phyloP scores from a whole-genome alignment of 345 rosid genomes.

The Citrus cavaleriei region DNA sequence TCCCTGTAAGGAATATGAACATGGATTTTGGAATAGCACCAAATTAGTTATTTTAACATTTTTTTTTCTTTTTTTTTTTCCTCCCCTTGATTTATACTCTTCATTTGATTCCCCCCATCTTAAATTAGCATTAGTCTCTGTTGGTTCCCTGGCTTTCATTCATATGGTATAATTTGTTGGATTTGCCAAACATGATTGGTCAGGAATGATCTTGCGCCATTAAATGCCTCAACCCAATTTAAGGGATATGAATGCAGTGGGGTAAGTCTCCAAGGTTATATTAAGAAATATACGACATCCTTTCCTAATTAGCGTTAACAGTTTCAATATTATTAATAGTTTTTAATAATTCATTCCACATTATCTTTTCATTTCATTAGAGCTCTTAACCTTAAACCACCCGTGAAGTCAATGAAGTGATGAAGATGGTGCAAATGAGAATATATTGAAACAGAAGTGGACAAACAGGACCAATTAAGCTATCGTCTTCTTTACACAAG shows the following conservation, averaged over 20 bases:
- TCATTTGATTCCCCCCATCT: neutral
- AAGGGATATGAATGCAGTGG: neutral
- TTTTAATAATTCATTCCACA: neutral
- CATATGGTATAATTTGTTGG: neutral
- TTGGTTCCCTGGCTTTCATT: neutral
- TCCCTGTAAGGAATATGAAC: neutral
- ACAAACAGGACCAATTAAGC: slow-evolving; percentile 7
- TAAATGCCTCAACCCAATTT: neutral
- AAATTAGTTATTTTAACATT: no score
- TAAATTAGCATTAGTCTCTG: neutral
- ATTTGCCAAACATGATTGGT: neutral
- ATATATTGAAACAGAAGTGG: neutral
- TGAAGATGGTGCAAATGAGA: slow-evolving; percentile 6
- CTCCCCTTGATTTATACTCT: neutral
- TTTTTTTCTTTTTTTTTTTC: neutral
- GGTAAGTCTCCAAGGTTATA: neutral
- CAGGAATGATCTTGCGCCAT: neutral
- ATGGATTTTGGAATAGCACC: neutral
- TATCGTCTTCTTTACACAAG: neutral
- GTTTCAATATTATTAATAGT: neutral
- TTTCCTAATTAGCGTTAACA: neutral
- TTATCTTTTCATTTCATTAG: neutral
- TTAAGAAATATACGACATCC: neutral
- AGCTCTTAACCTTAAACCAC: neutral
- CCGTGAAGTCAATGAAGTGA: neutral